These are phyloP conservation scores for Calcarisporium arbuscula DNA, from an alignment of 2,329 filamentous ascomycete genomes.

Conservation along the genomic window DNA sequence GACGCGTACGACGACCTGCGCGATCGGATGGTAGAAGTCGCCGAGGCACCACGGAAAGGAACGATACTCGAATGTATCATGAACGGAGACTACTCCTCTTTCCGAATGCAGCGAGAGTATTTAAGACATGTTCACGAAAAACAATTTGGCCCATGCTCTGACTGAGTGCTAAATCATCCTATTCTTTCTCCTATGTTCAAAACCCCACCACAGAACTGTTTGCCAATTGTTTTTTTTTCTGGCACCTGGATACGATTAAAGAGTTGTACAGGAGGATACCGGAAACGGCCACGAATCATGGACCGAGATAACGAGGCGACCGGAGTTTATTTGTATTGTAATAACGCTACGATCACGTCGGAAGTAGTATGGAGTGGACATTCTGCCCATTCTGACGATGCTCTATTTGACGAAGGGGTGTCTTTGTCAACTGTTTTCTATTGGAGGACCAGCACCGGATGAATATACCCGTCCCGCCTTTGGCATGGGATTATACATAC, in stretches of 20 bases:
- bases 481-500: no score
- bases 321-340: conserved; percentile 10
- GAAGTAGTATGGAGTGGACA: no score
- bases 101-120: conserved; percentile 61
- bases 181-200: neutral
- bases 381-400: no score
- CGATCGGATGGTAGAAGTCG: conserved; percentile 49
- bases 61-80: conserved; percentile 64
- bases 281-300: no score
- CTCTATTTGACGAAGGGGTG: no score
- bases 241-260: no score
- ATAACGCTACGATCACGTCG: conserved; percentile 9
- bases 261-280: no score
- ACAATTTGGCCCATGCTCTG: conserved; percentile 25
- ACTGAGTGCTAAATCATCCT: conserved; percentile 12
- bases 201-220: conserved; percentile 6
- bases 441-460: no score
- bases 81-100: conserved; percentile 72
- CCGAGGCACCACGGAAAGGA: conserved; percentile 20
- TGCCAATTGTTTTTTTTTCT: no score
- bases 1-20: conserved; percentile 54
- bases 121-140: conserved; percentile 47
- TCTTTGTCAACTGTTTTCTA: no score
- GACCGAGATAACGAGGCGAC: conserved; percentile 2
- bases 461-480: no score